Evolutionary conservation across 495 filamentous ascomycete species (phyloP), one percentile per base, ranked within the genome.

Genomic region (Penicillium coprophilum): DNA sequence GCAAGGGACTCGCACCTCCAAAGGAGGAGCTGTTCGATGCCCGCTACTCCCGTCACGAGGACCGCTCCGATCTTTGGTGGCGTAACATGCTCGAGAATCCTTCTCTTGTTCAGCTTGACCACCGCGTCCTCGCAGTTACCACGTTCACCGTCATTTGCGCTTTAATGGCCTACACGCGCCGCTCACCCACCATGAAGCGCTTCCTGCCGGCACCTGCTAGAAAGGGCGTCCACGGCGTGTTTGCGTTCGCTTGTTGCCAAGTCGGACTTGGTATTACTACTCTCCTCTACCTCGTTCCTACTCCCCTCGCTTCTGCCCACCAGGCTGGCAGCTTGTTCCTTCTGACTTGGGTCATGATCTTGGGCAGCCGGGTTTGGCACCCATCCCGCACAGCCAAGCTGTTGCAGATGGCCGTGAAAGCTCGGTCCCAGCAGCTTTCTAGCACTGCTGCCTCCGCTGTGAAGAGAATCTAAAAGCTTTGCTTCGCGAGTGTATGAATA

Each of bases 1-100:
- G 95, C 28, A 73, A 79, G 1, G 90, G 90, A 2, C 78, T 92
- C 30, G 77, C 87, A 3, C 94, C 94, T 10, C 95, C 94, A 1
- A 83, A 77, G 55, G 76, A 81, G 1, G 94, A 98, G 69, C 84
- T 98, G 9, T 90, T 90, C 64, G 84, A 89, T 62, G 74, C 82
- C 40, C 92, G 91, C 74, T 98, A 97, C 80, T 90, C 86, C 20
- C 90, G 89, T 49, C 81, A 79, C 45, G 77, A 84, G 39, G 91
- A 96, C 67, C 63, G 74, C 20, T 84, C 85, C 31, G 94, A 98
- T 66, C 72, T 96, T 36, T 89, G 86, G 85, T 98, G 94, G 94
- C 84, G 94, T 59, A 98, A 97, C 77, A 85, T 91, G 82, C 86
- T 96, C 11, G 94, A 97, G 77, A 98, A 98, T 73, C 95, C 94